Base-by-base conservation (phyloP, 352 stramenopile genomes). In the Pythium vanterpoolii region DNA sequence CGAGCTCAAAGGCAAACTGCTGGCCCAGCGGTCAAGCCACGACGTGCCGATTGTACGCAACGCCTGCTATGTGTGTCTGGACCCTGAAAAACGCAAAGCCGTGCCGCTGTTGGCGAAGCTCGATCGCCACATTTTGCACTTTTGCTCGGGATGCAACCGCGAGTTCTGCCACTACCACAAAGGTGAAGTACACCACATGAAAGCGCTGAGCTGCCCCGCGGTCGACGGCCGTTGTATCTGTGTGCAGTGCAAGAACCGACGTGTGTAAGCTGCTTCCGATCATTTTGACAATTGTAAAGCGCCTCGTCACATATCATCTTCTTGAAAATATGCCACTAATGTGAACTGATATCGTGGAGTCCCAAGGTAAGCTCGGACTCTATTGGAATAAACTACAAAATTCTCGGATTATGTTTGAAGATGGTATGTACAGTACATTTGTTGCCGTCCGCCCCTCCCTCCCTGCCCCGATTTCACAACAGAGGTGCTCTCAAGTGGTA, bases 101-200 rank as follows among this genome's bases (percentile, higher is more conserved):
- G 64, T 89, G 53, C 76, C 79, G 30, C 83, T 90, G 59, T 79
- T 67, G 11, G 79, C 81, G 1, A 86, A 69, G 21, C 67, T 91
- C 21, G 77, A 93, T 43, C 71, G 77, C 16, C 75, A 69, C 9
- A 89, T 92, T 49, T 66, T 94, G 60, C 85, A 94, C 69, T 92
- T 89, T 36, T 94, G 85, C 72, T 90, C 68, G 1, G 64, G 85
- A 9, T 94, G 85, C 64, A 81, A 94, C 50, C 74, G 68, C 28
- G 78, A 91, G 56, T 94, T 94, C 60, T 94, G 85, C 49, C 83
- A 92, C 38, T 88, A 87, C 56, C 85, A 94, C 73, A 89, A 87
- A 59, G 79, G 77, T 31, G 73, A 91, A 55, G 83, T 90, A 28
- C 75, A 75, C 56, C 85, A 94, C 68, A 88, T 77, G 24, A 90